Conservation (phyloP, 2,329 filamentous ascomycete genomes). For the Colletotrichum sp. region DNA sequence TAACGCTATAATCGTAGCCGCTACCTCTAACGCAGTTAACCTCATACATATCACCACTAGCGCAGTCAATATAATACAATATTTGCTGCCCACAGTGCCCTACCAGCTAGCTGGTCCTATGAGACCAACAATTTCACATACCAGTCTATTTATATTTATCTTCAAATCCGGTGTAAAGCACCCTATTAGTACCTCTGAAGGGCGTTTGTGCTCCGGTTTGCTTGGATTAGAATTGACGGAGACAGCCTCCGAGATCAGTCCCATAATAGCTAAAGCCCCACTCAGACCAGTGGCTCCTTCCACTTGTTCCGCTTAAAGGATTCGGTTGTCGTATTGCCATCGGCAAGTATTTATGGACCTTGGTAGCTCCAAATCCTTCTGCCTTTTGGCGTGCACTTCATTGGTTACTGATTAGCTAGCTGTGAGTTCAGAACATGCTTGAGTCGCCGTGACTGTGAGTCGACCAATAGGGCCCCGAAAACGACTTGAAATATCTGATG, state of each 20-base stretch:
- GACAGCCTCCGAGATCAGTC: not conserved
- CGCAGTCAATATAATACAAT: too few species aligned
- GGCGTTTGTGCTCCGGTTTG: not conserved
- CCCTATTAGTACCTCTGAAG: not conserved
- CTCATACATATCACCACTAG: too few species aligned
- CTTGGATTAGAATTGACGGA: not conserved
- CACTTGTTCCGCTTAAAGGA: not conserved
- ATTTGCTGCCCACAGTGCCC: too few species aligned
- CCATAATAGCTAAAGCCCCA: not conserved
- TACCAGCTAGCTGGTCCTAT: too few species aligned
- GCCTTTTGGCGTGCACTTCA: not conserved
- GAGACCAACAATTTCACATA: too few species aligned
- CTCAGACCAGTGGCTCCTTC: not conserved
- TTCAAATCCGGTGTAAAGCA: too few species aligned
- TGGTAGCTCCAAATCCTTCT: not conserved
- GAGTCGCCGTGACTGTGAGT: accelerated
- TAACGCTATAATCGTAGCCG: too few species aligned
- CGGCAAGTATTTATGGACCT: not conserved
- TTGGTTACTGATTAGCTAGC: accelerated
- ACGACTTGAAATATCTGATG: not conserved
- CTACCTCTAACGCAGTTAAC: too few species aligned
- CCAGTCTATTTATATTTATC: too few species aligned
- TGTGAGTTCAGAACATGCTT: not conserved
- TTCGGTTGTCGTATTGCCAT: not conserved
- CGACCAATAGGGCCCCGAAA: not conserved